Percentiles rank a stretch among this genome's conserved stretches.
These are phyloP conservation scores for Isoetes engelmannii DNA, from an alignment of 83 land plant genomes.

Conservation along the genomic window DNA sequence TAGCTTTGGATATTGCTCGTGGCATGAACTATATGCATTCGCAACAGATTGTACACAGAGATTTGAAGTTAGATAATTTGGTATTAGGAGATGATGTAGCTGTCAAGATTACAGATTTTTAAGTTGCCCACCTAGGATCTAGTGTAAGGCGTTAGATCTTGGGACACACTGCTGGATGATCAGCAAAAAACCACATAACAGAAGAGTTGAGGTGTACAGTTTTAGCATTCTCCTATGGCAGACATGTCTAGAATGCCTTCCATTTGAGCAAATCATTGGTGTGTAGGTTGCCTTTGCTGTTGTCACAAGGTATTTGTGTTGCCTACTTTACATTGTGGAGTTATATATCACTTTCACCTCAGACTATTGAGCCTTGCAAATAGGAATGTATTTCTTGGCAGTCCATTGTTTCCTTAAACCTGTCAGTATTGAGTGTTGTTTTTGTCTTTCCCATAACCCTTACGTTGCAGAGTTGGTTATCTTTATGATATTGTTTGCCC, in stretches of 20 bases:
- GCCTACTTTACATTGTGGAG: background rate
- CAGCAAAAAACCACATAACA: constrained; percentile 44
- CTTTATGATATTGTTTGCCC: background rate
- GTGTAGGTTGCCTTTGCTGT: constrained; percentile 85
- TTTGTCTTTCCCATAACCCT: too few relatives aligned
- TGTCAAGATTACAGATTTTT: constrained; percentile 79
- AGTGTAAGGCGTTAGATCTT: constrained; percentile 31
- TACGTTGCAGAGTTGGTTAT: background rate
- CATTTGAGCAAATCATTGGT: constrained; percentile 60
- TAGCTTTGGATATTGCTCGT: constrained; percentile 67
- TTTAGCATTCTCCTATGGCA: constrained; percentile 80
- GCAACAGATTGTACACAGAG: constrained; percentile 59
- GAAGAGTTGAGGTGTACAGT: constrained; percentile 78
- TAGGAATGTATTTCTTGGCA: background rate
- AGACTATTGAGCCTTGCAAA: background rate
- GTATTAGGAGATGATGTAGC: constrained; percentile 51
- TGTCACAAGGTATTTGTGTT: constrained; percentile 55
- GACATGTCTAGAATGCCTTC: constrained; percentile 47
- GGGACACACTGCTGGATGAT: constrained; percentile 86
- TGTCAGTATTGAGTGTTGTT: too few relatives aligned
- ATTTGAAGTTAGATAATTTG: constrained; percentile 71
- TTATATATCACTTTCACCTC: background rate
- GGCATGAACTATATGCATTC: constrained; percentile 78
- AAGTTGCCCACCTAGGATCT: constrained; percentile 61
- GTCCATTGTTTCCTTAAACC: background rate